These are phyloP conservation scores for Trichaptum fuscoviolaceum DNA, from an alignment of 768 basidiomycete species.

Conservation along the genomic window DNA sequence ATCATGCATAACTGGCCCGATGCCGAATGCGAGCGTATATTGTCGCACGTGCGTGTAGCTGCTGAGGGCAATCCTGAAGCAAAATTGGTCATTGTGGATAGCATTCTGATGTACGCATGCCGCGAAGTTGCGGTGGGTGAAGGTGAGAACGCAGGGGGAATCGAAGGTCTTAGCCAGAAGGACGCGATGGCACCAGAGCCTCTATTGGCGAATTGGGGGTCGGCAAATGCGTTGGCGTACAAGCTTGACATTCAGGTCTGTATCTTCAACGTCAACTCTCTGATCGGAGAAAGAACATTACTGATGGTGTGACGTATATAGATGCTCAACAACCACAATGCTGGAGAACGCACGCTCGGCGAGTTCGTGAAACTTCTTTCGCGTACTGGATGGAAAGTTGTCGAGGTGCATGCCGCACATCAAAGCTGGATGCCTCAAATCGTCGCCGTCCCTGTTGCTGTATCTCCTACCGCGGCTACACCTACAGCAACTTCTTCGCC, in stretches of 20 bases:
- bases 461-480: neutral
- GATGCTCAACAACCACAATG: conserved; percentile 27
- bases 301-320: conserved; percentile 6
- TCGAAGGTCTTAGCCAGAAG: neutral
- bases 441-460: neutral
- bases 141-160: conserved; percentile 8
- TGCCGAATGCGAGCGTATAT: conserved; percentile 21
- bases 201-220: conserved; percentile 23
- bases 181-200: conserved; percentile 17
- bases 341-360: conserved; percentile 25
- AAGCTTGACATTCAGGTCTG: conserved; percentile 23
- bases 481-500: neutral
- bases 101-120: conserved; percentile 19
- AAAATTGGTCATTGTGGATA: conserved; percentile 22
- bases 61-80: conserved; percentile 16
- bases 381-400: conserved; percentile 25
- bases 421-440: neutral
- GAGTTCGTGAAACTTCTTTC: conserved; percentile 15
- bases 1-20: conserved; percentile 32
- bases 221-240: conserved; percentile 17
- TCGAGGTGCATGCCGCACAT: conserved; percentile 3
- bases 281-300: neutral
- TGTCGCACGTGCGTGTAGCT: conserved; percentile 20
- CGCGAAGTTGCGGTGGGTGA: neutral
- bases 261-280: neutral